Evolutionary conservation across 2,329 filamentous ascomycete genomes (phyloP), one percentile per base, ranked within the genome.

Genomic region (Arthrobotrys musiformis): DNA sequence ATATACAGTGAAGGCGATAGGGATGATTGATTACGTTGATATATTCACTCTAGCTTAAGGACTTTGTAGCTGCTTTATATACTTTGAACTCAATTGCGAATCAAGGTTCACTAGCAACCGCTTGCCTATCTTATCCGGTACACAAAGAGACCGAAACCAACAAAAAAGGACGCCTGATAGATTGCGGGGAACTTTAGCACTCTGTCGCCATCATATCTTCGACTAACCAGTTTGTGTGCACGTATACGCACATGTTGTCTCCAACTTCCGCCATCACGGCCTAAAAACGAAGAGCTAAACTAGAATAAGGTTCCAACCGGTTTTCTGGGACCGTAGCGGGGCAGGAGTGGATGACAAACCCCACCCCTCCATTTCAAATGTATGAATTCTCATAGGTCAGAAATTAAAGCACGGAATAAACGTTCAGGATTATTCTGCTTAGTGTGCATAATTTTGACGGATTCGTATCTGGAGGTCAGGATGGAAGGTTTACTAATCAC

Each of bases 321-420:
- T 40, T 40, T 42, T 42, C 40, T 19, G 40, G n/a, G 44, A 1
- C 19, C 54, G 9, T 28, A 19, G 33, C 40, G 33, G 30, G 33
- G 11, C n/a, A 26, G 6, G 11, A 2, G 11, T 37, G 33, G 13
- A 58, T 17, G 30, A 58, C 33, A 11, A 26, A 26, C 54, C 33
- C 58, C 37, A 6, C 37, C 28, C n/a, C n/a, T n/a, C n/a, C 9
- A 73, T 73, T 73, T 48, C 61, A 60, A 73, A 73, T 73, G 50
- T 44, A 50, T 4, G 61, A 40, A 50, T 48, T 61, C 69, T 26
- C 24, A 73, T 73, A 66, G 61, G 69, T 33, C 22, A 44, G 58
- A 62, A 48, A 13, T 17, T 22, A 2, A 40, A 28, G 35, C 26
- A 30, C 24, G 30, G 44, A 52, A 33, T 15, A 30, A 13, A 19